Evolutionary conservation across 2,329 filamentous ascomycete genomes (phyloP), one percentile per base, ranked within the genome.

Genomic region (Meredithiella fracta): DNA sequence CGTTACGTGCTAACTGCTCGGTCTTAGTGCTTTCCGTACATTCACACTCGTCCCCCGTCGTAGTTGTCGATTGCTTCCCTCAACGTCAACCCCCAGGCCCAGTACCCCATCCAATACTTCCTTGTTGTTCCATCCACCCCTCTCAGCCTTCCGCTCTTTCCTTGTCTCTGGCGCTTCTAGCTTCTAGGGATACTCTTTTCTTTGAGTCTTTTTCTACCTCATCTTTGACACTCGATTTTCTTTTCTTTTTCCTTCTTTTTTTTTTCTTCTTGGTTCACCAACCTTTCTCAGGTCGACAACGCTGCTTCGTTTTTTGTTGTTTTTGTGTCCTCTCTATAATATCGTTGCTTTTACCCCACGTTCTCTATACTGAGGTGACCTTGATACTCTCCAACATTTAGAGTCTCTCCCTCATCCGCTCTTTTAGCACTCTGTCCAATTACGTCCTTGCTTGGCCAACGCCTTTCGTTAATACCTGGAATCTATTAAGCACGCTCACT

Each of bases 211-310:
- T 47, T 44, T 54, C 52, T 26, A 31, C 42, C 23, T 42, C 51
- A 20, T 23, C 17, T 20, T 6, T 7, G 22, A 20, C 26, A 9
- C 40, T 52, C 29, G 22, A 47, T 56, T 52, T 47, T 26, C 15
- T 17, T 54, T 25, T 15, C 52, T 51, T 34, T 58, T 22, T 20
- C 25, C 52, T 51, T 34, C 54, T 22, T 20, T 17, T 50, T 57
- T 20, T 25, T 22, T 47, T 57, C 40, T 47, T 56, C 38, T 38
- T 56, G 20, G 8, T 51, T 20, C 37, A 54, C 44, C 51, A 58
- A 51, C 51, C 42, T 47, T 53, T 56, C 26, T 31, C 44, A 50
- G 51, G 56, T 58, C 56, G 29, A 31, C 26, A 54, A 40, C 22
- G 42, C 31, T 54, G 40, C 53, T 54, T 54, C 40, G 40, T 54